Evolutionary conservation across 1,139 yeast species (phyloP).

Genomic region (Geotrichum europaeum): DNA sequence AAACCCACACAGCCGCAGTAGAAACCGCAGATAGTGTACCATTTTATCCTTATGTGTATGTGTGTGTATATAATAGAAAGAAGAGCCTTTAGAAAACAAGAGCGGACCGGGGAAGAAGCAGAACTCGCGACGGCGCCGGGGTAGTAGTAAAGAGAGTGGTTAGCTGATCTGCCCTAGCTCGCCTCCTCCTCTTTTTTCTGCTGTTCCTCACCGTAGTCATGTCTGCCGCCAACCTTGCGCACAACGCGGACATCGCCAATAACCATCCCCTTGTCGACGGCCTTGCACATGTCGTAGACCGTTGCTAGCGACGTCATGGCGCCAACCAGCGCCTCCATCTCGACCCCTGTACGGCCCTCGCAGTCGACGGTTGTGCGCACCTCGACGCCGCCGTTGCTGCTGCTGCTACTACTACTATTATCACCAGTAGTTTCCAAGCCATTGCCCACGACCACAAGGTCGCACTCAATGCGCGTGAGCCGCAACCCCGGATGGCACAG

Average conservation of each 20-base stretch:
- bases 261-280: constrained; percentile 45
- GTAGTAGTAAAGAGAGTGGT: neutral
- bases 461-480: constrained; percentile 38
- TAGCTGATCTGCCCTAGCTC: neutral
- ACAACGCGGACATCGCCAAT: constrained; percentile 37
- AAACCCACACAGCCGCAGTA: neutral
- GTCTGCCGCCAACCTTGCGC: constrained; percentile 42
- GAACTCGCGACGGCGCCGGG: neutral
- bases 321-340: constrained; percentile 49
- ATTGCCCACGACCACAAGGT: constrained; percentile 25
- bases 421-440: neutral
- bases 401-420: neutral
- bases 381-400: constrained; percentile 22
- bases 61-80: neutral
- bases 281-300: constrained; percentile 52
- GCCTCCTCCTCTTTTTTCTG: neutral
- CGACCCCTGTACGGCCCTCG: constrained; percentile 48
- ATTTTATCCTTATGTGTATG: too few relatives aligned
- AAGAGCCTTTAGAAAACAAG: neutral
- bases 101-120: neutral
- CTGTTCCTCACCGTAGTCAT: constrained; percentile 27
- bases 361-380: constrained; percentile 40
- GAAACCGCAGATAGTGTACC: neutral
- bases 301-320: constrained; percentile 40
- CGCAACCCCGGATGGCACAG: constrained; percentile 43